Evolutionary conservation across 768 basidiomycete genomes (phyloP).

Genomic region (Suillus subaureus): DNA sequence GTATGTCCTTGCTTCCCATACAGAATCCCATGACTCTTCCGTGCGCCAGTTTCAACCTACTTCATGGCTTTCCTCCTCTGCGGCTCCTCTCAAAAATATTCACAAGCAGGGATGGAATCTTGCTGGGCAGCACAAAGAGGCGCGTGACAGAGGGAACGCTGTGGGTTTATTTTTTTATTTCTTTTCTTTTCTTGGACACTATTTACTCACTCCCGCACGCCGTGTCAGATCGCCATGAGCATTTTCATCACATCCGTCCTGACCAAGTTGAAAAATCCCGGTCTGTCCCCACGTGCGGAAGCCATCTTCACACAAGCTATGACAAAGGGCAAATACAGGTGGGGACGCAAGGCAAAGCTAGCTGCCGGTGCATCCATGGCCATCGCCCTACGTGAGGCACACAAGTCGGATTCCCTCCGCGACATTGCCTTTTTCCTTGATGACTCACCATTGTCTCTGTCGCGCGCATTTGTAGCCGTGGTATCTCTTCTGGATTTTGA

Average conservation of each 20-base stretch:
- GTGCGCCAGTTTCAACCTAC: slow-evolving; percentile 32
- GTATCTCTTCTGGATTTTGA: slow-evolving; percentile 53
- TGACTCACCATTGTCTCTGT: slow-evolving; percentile 50
- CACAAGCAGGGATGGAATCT: slow-evolving; percentile 60
- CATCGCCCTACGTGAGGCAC: slow-evolving; percentile 71
- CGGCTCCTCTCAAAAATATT: slow-evolving; percentile 51
- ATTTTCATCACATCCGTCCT: slow-evolving; percentile 64
- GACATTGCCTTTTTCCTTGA: slow-evolving; percentile 71
- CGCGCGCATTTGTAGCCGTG: slow-evolving; percentile 57
- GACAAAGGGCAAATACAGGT: slow-evolving; percentile 57
- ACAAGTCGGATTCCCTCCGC: slow-evolving; percentile 64
- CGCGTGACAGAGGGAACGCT: slow-evolving; percentile 62
- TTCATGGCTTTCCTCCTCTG: slow-evolving; percentile 29
- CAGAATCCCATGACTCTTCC: slow-evolving; percentile 38
- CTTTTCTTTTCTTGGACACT: slow-evolving; percentile 14
- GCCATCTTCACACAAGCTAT: slow-evolving; percentile 72
- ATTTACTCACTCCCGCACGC: slow-evolving; percentile 16
- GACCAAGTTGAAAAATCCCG: slow-evolving; percentile 57
- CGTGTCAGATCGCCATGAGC: slow-evolving; percentile 58
- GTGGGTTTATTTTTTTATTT: slow-evolving; percentile 39
- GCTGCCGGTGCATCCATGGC: slow-evolving; percentile 70
- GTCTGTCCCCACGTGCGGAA: slow-evolving; percentile 65
- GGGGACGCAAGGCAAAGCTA: slow-evolving; percentile 74
- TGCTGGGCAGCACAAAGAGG: slow-evolving; percentile 66
- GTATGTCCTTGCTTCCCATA: slow-evolving; percentile 55